Evolutionary conservation across 371 early-diverging fungal species (phyloP).

Genomic region (Rhizopus delemar): DNA sequence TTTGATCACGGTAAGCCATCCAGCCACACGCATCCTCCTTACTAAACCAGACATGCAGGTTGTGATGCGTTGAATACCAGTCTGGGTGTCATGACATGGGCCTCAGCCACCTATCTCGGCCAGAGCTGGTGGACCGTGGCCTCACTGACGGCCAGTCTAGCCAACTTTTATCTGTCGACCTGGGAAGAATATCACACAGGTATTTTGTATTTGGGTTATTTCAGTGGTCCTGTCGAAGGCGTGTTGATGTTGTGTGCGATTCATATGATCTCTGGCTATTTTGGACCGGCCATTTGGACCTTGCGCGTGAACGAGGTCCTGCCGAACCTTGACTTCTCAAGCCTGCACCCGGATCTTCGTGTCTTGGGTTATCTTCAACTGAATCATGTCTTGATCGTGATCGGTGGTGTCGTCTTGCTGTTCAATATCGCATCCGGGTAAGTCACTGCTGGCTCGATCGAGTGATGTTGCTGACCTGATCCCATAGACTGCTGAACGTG

Average conservation of each 20-base stretch:
- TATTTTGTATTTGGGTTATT: constrained; percentile 83
- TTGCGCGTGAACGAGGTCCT: constrained; percentile 39
- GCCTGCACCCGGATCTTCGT: not conserved
- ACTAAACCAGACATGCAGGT: constrained; percentile 41
- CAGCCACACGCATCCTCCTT: not conserved
- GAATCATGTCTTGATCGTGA: constrained; percentile 62
- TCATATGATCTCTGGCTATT: constrained; percentile 66
- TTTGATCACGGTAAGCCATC: constrained; percentile 78
- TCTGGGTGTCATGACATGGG: constrained; percentile 62
- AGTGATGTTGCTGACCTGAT: too few relatives aligned
- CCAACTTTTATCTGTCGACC: constrained; percentile 90
- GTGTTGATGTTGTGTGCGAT: constrained; percentile 70
- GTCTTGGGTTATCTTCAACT: constrained; percentile 55
- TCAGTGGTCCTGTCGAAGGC: constrained; percentile 97
- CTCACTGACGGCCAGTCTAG: constrained; percentile 60
- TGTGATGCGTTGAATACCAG: constrained; percentile 91
- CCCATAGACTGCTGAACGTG: constrained; percentile 30
- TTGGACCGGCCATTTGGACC: constrained; percentile 50
- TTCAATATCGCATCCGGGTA: constrained; percentile 67
- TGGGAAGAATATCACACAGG: constrained; percentile 98
- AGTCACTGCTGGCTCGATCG: constrained; percentile 1
- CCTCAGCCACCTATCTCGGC: constrained; percentile 72
- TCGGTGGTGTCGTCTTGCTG: constrained; percentile 57
- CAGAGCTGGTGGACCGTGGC: constrained; percentile 78
- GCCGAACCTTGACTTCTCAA: constrained; percentile 1